A percentile compares a stretch with the other conserved stretches of the same genome.
Evolutionary conservation across 805 yeast species (phyloP).

Genomic region (Torulaspora microellipsoides): DNA sequence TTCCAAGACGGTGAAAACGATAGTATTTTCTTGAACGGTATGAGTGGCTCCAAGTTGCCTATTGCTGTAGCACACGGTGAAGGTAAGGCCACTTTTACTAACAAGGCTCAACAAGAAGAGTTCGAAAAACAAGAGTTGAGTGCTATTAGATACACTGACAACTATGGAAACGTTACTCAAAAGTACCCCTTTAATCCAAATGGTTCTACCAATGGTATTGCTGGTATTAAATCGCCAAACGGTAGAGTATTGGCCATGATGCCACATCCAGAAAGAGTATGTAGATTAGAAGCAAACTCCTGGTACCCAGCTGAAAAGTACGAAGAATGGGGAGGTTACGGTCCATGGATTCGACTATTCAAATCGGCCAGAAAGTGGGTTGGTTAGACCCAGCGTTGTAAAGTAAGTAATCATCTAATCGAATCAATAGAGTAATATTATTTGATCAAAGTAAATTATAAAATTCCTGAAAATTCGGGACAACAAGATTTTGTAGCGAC

Average conservation of each 20-base stretch:
- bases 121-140: slow-evolving; percentile 53
- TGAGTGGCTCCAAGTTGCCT: slow-evolving; percentile 92
- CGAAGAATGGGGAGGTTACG: slow-evolving; percentile 70
- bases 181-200: slow-evolving; percentile 93
- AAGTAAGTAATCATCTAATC: background rate
- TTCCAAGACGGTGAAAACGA: slow-evolving; percentile 43
- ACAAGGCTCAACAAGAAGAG: slow-evolving; percentile 40
- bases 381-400: slow-evolving; percentile 33
- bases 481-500: too few relatives aligned
- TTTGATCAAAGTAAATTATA: too few relatives aligned
- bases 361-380: slow-evolving; percentile 95
- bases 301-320: slow-evolving; percentile 70
- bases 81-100: slow-evolving; percentile 77
- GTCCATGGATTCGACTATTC: slow-evolving; percentile 95
- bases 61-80: slow-evolving; percentile 99
- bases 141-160: slow-evolving; percentile 80
- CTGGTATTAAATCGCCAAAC: slow-evolving; percentile 84
- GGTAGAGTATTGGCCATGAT: slow-evolving; percentile 97
- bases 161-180: slow-evolving; percentile 79
- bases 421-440: too few relatives aligned
- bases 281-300: slow-evolving; percentile 82
- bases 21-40: slow-evolving; percentile 74
- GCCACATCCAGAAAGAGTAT: slow-evolving; percentile 98
- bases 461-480: too few relatives aligned
- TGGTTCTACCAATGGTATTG: slow-evolving; percentile 90